Conservation (phyloP, 2,329 filamentous ascomycete genomes). For the Claviceps sorghi region DNA sequence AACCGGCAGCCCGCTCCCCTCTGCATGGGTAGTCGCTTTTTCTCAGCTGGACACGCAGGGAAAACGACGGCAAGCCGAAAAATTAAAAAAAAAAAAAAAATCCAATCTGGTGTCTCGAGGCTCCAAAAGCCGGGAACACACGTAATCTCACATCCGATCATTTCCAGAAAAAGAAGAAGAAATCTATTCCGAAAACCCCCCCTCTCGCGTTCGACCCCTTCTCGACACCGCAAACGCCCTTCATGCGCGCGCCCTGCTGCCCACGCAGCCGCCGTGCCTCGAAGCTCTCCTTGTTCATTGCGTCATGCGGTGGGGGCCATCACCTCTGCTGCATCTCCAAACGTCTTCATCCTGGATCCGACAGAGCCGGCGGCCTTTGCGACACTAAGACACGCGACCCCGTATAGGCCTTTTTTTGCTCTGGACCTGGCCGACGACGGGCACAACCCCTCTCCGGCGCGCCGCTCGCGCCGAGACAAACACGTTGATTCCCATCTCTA, state of each 20-base stretch:
- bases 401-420: constrained; percentile 10
- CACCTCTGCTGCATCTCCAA: constrained; percentile 37
- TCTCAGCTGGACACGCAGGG: background rate
- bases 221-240: background rate
- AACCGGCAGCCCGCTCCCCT: background rate
- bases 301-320: constrained; percentile 43
- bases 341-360: constrained; percentile 41
- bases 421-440: constrained; percentile 11
- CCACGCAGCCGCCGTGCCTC: constrained; percentile 1
- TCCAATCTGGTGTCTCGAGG: background rate
- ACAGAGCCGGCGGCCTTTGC: constrained; percentile 23
- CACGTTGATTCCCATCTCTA: constrained; percentile 22
- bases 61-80: too few species aligned
- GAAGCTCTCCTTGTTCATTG: constrained; percentile 9
- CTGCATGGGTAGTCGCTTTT: background rate
- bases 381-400: constrained; percentile 4
- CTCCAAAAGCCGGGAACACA: constrained; percentile 5
- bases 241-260: constrained; percentile 4
- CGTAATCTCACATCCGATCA: constrained; percentile 6
- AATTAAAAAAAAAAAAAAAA: background rate
- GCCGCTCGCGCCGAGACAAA: constrained; percentile 35
- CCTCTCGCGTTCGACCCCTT: background rate
- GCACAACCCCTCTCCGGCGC: constrained; percentile 10
- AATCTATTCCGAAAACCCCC: background rate
- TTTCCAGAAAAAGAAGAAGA: background rate